A percentile compares a stretch with the other conserved stretches of the same genome.
Conservation (phyloP, 2,329 filamentous ascomycete species). For the Botrytis galanthina region DNA sequence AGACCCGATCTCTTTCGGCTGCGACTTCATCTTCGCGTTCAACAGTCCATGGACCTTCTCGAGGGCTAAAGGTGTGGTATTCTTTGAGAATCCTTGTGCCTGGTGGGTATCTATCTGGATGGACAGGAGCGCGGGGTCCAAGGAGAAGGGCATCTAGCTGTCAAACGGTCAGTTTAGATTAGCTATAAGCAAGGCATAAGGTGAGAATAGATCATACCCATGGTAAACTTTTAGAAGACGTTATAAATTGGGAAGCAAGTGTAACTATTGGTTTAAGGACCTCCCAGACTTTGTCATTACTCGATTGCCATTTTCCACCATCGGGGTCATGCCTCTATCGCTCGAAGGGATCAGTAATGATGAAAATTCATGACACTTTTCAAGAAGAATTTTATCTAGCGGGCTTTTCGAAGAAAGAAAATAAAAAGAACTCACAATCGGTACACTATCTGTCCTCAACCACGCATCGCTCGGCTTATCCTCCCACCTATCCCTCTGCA, state of each 20-base stretch:
- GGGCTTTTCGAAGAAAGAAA: not conserved
- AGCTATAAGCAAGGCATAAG: not conserved
- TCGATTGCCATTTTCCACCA: conserved; percentile 12
- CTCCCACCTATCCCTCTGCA: conserved; percentile 1
- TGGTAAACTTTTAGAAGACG: conserved; percentile 1
- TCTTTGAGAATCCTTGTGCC: not conserved
- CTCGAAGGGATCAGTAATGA: not conserved
- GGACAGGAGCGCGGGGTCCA: not conserved
- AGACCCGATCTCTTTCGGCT: not conserved
- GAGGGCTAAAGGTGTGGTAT: not conserved
- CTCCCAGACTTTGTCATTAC: conserved; percentile 8
- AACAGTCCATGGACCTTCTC: not conserved
- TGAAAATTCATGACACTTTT: not conserved
- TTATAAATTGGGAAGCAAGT: not conserved
- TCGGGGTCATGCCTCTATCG: not conserved
- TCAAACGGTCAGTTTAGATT: not conserved
- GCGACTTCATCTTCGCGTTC: not conserved
- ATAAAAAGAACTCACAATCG: not conserved
- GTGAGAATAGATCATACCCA: not conserved
- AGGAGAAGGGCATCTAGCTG: conserved; percentile 7
- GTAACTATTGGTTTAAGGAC: not conserved
- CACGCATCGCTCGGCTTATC: conserved; percentile 6
- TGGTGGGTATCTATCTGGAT: not conserved
- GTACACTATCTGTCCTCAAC: not conserved
- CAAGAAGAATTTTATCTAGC: too few relatives aligned